These are phyloP conservation scores for Baudoinia panamericana DNA, from an alignment of 495 filamentous ascomycete species.

Conservation along the genomic window DNA sequence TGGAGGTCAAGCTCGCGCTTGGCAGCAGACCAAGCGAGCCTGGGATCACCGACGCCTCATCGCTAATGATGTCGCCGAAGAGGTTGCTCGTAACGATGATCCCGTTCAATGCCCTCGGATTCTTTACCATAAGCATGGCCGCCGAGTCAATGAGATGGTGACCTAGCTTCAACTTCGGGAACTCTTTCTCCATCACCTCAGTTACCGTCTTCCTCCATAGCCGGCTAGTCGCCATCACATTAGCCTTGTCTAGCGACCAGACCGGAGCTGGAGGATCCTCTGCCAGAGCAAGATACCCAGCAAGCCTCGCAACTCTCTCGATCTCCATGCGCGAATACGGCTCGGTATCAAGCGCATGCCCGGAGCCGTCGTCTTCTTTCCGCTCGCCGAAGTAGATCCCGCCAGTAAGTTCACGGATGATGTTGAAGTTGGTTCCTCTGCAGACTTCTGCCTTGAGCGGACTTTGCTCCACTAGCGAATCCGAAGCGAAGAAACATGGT, in stretches of 20 bases:
- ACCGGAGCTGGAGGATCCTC: conserved; percentile 70
- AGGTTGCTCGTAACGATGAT: conserved; percentile 89
- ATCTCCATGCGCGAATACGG: conserved; percentile 80
- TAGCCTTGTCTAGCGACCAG: conserved; percentile 91
- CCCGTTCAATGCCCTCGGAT: conserved; percentile 79
- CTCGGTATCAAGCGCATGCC: conserved; percentile 76
- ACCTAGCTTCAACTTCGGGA: conserved; percentile 67
- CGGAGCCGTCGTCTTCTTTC: conserved; percentile 70
- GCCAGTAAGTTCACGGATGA: conserved; percentile 87
- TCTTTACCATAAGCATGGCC: conserved; percentile 96
- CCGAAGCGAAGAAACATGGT: conserved; percentile 91
- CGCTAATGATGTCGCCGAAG: conserved; percentile 92
- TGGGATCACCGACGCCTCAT: conserved; percentile 93
- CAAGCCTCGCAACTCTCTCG: conserved; percentile 76
- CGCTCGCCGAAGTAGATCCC: conserved; percentile 97
- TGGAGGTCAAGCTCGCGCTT: conserved; percentile 72
- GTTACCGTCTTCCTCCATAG: conserved; percentile 82
- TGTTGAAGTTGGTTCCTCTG: conserved; percentile 81
- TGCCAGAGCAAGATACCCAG: conserved; percentile 67
- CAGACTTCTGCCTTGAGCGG: conserved; percentile 81
- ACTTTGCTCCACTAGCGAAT: conserved; percentile 72
- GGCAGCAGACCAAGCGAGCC: conserved; percentile 83
- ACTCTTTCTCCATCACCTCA: conserved; percentile 73
- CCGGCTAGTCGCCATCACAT: conserved; percentile 80
- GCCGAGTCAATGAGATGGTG: conserved; percentile 94